Base-by-base conservation (phyloP, 768 basidiomycete genomes). In the Tulasnella calospora region DNA sequence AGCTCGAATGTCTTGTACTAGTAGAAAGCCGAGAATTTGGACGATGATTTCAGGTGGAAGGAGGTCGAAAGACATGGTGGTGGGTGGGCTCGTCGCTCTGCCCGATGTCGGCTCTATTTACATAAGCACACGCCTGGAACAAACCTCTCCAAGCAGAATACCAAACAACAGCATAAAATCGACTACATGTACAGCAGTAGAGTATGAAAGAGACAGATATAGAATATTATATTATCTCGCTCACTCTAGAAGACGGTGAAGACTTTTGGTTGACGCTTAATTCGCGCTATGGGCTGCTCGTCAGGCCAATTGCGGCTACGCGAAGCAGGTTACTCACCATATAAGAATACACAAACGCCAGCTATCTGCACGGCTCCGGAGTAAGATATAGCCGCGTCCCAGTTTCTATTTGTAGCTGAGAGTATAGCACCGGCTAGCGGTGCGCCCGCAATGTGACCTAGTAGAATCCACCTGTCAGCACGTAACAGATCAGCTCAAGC, bases 21-120 rank as follows among this genome's bases (percentile, higher is more conserved):
- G 86, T 46, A 92, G 86, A 82, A 86, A 87, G 1, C 86, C 84
- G 33, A 92, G 74, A 46, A 90, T 83, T 9, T 84, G 81, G 55
- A 92, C 82, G 7, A 88, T 82, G 6, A 91, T 82, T 81, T 93
- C 92, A 23, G 87, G 79, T 6, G 92, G 92, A 2, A 93, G 84
- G 51, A 79, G 73, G 38, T 85, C 83, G 27, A 89, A 80, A 85
- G 89, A 19, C 51, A 61, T 75, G 55, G 21, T 51, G 41, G 41
- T 7, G 6, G 41, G 41, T 41, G 41, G 41, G 41, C 13, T 41
- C 41, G 41, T 7, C 13, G 7, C 7, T 13, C 41, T 41, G 41
- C n/a, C n/a, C n/a, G n/a, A n/a, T n/a, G n/a, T n/a, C n/a, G n/a
- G n/a, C 38, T 38, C 38, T 38, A 9, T 9, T 38, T 38, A 38